Conservation (phyloP, 1,284 basidiomycete species). For the Schizophyllum commune region DNA sequence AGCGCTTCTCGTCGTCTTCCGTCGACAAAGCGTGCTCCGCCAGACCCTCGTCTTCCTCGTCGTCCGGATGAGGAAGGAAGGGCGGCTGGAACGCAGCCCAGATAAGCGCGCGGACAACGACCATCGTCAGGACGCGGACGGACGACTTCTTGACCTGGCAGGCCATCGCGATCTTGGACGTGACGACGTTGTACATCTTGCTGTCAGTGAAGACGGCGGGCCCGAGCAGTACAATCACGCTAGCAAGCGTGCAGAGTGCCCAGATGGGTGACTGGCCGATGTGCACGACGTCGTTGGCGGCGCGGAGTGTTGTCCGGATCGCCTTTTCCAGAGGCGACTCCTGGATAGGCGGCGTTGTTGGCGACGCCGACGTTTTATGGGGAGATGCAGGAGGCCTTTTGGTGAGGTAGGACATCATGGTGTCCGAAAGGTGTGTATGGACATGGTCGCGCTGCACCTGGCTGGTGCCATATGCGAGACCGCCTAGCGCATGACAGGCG, state of each 20-base stretch:
- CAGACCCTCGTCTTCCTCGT: conserved; percentile 28
- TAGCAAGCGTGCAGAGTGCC: conserved; percentile 57
- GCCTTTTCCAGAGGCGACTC: conserved; percentile 37
- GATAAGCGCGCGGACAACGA: conserved; percentile 54
- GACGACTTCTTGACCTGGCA: conserved; percentile 53
- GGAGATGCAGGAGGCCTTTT: conserved; percentile 8
- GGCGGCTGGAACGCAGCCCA: conserved; percentile 60
- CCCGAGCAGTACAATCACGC: conserved; percentile 54
- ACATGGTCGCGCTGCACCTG: conserved; percentile 36
- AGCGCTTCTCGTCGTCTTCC: conserved; percentile 21
- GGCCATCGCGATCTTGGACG: conserved; percentile 42
- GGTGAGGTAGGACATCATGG: conserved; percentile 17
- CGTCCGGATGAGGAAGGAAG: conserved; percentile 24
- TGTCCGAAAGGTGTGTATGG: conserved; percentile 44
- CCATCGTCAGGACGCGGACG: conserved; percentile 48
- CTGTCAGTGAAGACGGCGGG: conserved; percentile 39
- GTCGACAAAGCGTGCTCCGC: conserved; percentile 17
- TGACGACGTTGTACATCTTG: conserved; percentile 39
- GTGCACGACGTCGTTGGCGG: conserved; percentile 39
- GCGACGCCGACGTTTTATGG: conserved; percentile 12
- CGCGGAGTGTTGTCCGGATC: conserved; percentile 49
- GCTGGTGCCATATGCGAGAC: conserved; percentile 47
- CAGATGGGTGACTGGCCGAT: conserved; percentile 68
- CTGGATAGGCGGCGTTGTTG: conserved; percentile 21
- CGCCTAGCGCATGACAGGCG: conserved; percentile 67